phyloP scores from a whole-genome alignment of 2,329 filamentous ascomycete genomes.

The Bipolaris oryzae region DNA sequence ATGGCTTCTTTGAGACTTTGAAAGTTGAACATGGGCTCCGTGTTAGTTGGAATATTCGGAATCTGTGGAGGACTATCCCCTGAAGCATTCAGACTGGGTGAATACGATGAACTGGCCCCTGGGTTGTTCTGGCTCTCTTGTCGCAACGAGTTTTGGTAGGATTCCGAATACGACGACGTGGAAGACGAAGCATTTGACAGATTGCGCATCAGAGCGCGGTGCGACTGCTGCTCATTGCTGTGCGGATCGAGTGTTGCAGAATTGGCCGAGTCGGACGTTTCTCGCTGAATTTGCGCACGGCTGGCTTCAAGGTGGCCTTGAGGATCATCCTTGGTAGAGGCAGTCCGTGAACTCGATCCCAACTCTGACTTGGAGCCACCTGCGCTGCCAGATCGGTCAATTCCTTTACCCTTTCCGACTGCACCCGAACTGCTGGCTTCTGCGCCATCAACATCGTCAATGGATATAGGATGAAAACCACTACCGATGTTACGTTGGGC shows the following conservation, averaged over 20 bases:
- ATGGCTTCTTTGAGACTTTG: conserved; percentile 85
- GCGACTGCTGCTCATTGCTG: conserved; percentile 46
- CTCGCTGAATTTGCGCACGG: conserved; percentile 50
- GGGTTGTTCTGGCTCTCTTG: conserved; percentile 37
- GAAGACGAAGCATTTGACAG: conserved; percentile 87
- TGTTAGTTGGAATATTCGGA: conserved; percentile 57
- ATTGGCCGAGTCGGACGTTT: conserved; percentile 44
- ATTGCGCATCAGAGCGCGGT: conserved; percentile 75
- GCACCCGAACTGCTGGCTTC: conserved; percentile 35
- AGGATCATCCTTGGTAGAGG: conserved; percentile 44
- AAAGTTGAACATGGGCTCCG: conserved; percentile 91
- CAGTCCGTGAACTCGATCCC: conserved; percentile 50
- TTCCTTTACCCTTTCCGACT: conserved; percentile 56
- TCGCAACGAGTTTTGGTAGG: conserved; percentile 52
- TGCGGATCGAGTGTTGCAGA: conserved; percentile 52
- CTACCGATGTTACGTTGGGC: conserved; percentile 66
- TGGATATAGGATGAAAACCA: conserved; percentile 58
- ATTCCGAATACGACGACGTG: conserved; percentile 76
- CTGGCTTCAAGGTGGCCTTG: conserved; percentile 56
- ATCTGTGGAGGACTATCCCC: conserved; percentile 49
- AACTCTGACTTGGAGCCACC: conserved; percentile 51
- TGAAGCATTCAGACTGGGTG: conserved; percentile 60
- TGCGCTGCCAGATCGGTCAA: conserved; percentile 48
- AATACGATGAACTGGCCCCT: conserved; percentile 53
- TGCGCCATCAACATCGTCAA: conserved; percentile 53